Evolutionary conservation across 2,329 filamentous ascomycete genomes (phyloP).

Genomic region (Penicillium sclerotiorum): DNA sequence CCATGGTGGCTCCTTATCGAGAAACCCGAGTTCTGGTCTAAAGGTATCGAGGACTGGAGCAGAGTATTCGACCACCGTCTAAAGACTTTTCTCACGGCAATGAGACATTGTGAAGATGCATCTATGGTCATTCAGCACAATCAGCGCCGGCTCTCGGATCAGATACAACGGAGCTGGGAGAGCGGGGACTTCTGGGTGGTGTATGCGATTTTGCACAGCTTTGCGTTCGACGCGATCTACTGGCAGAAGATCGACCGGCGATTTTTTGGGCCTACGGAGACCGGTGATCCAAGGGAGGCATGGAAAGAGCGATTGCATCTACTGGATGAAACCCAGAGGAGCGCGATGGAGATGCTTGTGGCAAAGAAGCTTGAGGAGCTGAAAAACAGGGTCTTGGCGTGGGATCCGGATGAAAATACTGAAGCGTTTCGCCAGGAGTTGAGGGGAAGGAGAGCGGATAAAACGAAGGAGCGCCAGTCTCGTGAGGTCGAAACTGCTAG

Average conservation of each 20-base stretch:
- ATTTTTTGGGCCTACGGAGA: slow-evolving; percentile 5
- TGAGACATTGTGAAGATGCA: slow-evolving; percentile 14
- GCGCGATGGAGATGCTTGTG: slow-evolving; percentile 12
- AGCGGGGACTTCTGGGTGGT: slow-evolving; percentile 14
- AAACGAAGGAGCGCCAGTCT: neutral
- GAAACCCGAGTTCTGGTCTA: slow-evolving; percentile 25
- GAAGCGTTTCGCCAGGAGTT: neutral
- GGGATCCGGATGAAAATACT: slow-evolving; percentile 17
- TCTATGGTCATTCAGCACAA: slow-evolving; percentile 5
- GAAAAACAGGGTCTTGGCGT: slow-evolving; percentile 16
- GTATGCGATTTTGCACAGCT: slow-evolving; percentile 15
- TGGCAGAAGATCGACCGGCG: slow-evolving; percentile 8
- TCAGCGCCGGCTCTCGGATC: slow-evolving; percentile 11
- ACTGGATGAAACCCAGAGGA: slow-evolving; percentile 7
- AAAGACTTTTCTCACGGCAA: slow-evolving; percentile 15
- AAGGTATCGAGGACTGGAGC: slow-evolving; percentile 22
- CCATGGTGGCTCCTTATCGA: slow-evolving; percentile 29
- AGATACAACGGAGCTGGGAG: slow-evolving; percentile 15
- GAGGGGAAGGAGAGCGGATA: neutral
- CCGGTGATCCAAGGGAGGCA: neutral
- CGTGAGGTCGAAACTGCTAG: no score
- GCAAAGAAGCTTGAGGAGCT: slow-evolving; percentile 19
- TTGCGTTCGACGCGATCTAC: slow-evolving; percentile 9
- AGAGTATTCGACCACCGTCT: slow-evolving; percentile 13
- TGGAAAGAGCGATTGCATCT: slow-evolving; percentile 13